Evolutionary conservation across 257 asterid genomes (phyloP).

Genomic region (Solanum chiquidenum): DNA sequence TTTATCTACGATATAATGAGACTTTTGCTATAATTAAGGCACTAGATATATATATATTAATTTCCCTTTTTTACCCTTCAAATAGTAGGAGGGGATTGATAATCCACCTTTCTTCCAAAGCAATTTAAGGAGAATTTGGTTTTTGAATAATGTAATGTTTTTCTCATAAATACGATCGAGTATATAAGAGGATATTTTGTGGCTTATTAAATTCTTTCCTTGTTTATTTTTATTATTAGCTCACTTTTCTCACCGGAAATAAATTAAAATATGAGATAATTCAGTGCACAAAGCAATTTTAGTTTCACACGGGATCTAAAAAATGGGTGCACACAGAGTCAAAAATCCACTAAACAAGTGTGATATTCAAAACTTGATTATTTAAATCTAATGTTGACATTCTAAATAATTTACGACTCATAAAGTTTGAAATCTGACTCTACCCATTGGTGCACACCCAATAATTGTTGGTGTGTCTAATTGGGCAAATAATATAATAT

Average conservation of each 20-base stretch:
- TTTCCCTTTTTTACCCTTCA: neutral
- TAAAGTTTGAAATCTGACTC: neutral
- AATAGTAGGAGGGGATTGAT: neutral
- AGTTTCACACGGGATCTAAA: neutral
- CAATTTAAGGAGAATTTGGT: neutral
- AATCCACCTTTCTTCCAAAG: neutral
- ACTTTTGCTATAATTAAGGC: neutral
- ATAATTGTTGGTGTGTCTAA: neutral
- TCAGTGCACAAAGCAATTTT: neutral
- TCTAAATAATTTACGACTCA: neutral
- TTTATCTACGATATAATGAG: neutral
- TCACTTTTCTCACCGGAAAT: no score
- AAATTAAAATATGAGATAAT: no score
- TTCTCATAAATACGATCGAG: neutral
- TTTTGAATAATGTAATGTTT: neutral
- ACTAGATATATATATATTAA: neutral
- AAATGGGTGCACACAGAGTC: neutral
- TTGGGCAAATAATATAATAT: neutral
- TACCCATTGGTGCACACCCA: neutral
- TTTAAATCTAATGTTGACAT: neutral
- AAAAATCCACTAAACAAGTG: neutral
- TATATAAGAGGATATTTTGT: neutral
- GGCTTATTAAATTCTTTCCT: neutral
- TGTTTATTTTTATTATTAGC: neutral
- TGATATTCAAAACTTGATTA: neutral